These are phyloP conservation scores for Nevesoporus exiguus DNA, from an alignment of 768 basidiomycete species.

Conservation along the genomic window DNA sequence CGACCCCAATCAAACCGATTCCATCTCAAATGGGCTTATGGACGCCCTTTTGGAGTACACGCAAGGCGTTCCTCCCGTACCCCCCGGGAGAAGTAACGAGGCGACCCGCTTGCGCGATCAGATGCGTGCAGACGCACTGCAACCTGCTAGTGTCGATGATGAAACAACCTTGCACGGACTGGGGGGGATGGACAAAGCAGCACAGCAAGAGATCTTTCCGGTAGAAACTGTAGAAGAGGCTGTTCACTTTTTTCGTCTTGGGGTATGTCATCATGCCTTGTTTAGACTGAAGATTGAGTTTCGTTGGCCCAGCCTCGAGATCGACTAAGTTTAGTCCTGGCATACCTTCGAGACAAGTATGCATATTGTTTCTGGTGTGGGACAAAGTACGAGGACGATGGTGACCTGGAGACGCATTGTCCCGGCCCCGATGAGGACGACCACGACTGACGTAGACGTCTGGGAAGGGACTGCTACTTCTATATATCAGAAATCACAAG, in stretches of 20 bases:
- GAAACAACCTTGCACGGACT: constrained; percentile 30
- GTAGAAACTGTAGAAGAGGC: constrained; percentile 64
- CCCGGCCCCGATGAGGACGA: constrained; percentile 75
- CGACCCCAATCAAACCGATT: constrained; percentile 57
- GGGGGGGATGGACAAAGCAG: constrained; percentile 15
- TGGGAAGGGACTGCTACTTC: background rate
- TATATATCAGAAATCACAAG: constrained; percentile 3
- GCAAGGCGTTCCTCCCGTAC: constrained; percentile 11
- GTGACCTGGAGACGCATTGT: constrained; percentile 62
- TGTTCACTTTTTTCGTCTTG: constrained; percentile 60
- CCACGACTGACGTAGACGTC: constrained; percentile 57
- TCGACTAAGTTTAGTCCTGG: constrained; percentile 61
- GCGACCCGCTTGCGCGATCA: constrained; percentile 59
- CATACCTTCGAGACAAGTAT: constrained; percentile 70
- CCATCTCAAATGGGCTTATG: constrained; percentile 64
- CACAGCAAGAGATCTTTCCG: constrained; percentile 38
- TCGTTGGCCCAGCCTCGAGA: constrained; percentile 56
- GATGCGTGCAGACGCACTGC: constrained; percentile 73
- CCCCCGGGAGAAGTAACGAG: constrained; percentile 17
- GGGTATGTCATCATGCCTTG: constrained; percentile 39
- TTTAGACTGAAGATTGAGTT: constrained; percentile 11
- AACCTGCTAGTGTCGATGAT: constrained; percentile 37
- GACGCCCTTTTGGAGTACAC: constrained; percentile 51
- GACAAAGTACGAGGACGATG: constrained; percentile 58
- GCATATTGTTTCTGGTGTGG: constrained; percentile 91